phyloP scores from a whole-genome alignment of 441 rosid species.

The Gossypium schwendimanii region DNA sequence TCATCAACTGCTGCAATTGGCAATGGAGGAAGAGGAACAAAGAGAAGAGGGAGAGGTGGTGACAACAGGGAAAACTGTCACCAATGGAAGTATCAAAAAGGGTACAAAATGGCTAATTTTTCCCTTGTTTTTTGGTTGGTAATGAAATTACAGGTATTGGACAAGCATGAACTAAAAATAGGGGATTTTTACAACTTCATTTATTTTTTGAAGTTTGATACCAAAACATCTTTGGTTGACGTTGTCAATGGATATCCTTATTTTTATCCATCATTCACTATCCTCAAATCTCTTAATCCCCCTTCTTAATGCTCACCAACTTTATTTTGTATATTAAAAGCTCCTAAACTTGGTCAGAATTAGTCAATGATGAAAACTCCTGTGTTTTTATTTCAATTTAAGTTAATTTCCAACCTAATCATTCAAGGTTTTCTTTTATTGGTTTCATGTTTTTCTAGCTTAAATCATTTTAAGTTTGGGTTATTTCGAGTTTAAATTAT shows the following conservation, averaged over 20 bases:
- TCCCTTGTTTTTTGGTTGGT: slow-evolving; percentile 15
- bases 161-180: slow-evolving; percentile 17
- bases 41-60: slow-evolving; percentile 18
- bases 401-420: no score
- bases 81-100: slow-evolving; percentile 7
- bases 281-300: background rate
- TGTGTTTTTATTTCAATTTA: no score
- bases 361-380: no score
- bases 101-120: background rate
- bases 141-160: background rate
- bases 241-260: slow-evolving; percentile 14
- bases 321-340: no score
- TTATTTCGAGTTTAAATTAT: no score
- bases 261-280: background rate
- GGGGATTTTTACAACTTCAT: background rate
- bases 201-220: background rate
- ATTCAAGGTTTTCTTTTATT: no score
- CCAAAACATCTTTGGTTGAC: slow-evolving; percentile 19
- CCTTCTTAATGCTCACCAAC: background rate
- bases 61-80: slow-evolving; percentile 18
- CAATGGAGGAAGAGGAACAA: slow-evolving; percentile 24
- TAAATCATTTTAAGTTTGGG: no score
- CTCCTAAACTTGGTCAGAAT: no score
- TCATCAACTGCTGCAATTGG: slow-evolving; percentile 7
- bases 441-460: no score